phyloP scores from a whole-genome alignment of 2,329 filamentous ascomycete genomes.

The Pseudogymnoascus sp. region DNA sequence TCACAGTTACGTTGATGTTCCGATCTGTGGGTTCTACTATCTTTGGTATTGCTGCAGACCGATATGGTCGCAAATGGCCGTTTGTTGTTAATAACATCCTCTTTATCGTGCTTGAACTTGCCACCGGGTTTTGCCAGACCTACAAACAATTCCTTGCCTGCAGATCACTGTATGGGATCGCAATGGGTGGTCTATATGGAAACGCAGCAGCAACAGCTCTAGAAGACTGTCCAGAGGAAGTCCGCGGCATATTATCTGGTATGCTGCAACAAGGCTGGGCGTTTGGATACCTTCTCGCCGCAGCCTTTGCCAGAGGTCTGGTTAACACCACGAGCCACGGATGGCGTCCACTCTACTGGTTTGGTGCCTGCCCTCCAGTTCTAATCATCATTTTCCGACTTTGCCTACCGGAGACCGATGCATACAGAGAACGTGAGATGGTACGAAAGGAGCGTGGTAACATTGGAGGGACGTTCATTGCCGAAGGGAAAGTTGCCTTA shows the following conservation, averaged over 20 bases:
- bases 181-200: constrained; percentile 72
- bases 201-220: constrained; percentile 70
- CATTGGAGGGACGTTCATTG: constrained; percentile 58
- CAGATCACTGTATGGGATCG: constrained; percentile 64
- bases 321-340: constrained; percentile 67
- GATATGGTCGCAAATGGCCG: constrained; percentile 59
- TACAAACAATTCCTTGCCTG: constrained; percentile 55
- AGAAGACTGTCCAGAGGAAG: constrained; percentile 39
- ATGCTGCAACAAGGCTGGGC: constrained; percentile 7
- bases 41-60: constrained; percentile 50
- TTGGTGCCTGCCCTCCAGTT: constrained; percentile 69
- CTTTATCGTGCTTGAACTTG: constrained; percentile 63
- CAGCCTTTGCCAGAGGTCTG: constrained; percentile 44
- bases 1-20: constrained; percentile 57
- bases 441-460: constrained; percentile 52
- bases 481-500: constrained; percentile 68
- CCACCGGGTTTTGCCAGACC: constrained; percentile 10
- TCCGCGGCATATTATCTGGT: constrained; percentile 6
- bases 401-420: constrained; percentile 69
- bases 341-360: constrained; percentile 83
- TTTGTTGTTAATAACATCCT: constrained; percentile 68
- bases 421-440: constrained; percentile 59
- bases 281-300: constrained; percentile 9
- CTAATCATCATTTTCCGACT: constrained; percentile 72
- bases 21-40: constrained; percentile 48